Base-by-base conservation (phyloP, 371 early-diverging fungal genomes). In the Syncephalastrum sp. region DNA sequence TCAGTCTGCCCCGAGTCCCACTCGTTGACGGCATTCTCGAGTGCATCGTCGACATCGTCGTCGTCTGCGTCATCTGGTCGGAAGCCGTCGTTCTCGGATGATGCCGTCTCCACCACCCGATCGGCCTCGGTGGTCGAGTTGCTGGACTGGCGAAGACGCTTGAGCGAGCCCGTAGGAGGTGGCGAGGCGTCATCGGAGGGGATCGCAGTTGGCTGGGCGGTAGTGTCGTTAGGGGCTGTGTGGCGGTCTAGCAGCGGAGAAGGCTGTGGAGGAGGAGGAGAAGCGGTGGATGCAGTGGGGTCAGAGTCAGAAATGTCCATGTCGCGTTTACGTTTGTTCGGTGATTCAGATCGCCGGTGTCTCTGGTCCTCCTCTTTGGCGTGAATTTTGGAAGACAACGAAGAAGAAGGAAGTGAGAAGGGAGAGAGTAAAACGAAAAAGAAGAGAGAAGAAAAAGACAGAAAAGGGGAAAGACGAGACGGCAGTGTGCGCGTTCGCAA, bases 271-370 rank as follows among this genome's bases (percentile, higher is more conserved):
- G 45, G 33, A 15, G 54, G 29, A 21, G 55, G 55, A 12, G 43
- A 44, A 45, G 45, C 19, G 14, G 43, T 46, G 21, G 27, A 24
- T 45, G 44, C 44, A 17, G 46, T 21, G 27, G 44, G 55, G 41
- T 45, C 55, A 45, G 42, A 41, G 55, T 27, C 17, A 29, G 29
- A 43, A 50, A 42, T 47, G 19, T 48, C 49, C 42, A 57, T 25
- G 33, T 29, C n/a, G 38, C 61, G 56, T 27, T 54, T 33, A 50
- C 51, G 49, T 50, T 61, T 61, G 25, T 54, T 53, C 47, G 61
- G 61, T 47, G 61, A 61, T 61, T 61, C 61, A 33, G 61, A 61
- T 38, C 61, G 56, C 50, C 56, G 56, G 27, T 23, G 55, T 50
- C 51, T 61, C 51, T 56, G 24, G 47, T 61, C 29, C 24, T 58